Evolutionary conservation across 2,329 filamentous ascomycete species (phyloP).

Genomic region (Sclerotinia glacialis): DNA sequence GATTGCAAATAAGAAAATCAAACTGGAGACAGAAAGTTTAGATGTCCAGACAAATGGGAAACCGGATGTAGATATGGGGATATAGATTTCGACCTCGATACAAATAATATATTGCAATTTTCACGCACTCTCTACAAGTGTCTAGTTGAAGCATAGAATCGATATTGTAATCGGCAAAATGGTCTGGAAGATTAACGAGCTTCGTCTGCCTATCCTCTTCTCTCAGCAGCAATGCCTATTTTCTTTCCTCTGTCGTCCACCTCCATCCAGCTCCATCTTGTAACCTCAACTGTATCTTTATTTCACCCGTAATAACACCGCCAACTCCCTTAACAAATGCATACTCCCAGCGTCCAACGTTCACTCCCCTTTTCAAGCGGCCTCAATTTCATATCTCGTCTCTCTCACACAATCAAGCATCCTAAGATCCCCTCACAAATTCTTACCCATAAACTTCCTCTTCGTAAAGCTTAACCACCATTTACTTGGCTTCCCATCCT

Average conservation of each 20-base stretch:
- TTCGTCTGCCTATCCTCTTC: background rate
- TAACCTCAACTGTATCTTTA: background rate
- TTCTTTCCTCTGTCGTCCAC: background rate
- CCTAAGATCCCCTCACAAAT: constrained; percentile 50
- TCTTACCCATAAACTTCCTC: constrained; percentile 99
- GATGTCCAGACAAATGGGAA: constrained; percentile 19
- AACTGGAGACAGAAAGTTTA: constrained; percentile 7
- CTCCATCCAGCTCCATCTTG: background rate
- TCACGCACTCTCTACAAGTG: background rate
- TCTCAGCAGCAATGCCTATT: background rate
- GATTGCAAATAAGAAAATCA: constrained; percentile 21
- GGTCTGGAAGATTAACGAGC: background rate
- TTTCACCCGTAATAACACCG: constrained; percentile 9
- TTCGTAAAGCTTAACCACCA: constrained; percentile 99
- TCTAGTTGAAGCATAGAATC: constrained; percentile 3
- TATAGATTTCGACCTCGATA: constrained; percentile 9
- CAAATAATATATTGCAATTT: constrained; percentile 1
- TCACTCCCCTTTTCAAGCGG: background rate
- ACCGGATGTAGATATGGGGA: constrained; percentile 18
- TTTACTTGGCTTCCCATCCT: constrained; percentile 63
- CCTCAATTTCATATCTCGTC: background rate
- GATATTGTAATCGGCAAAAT: background rate
- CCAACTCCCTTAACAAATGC: constrained; percentile 17
- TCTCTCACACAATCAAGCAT: constrained; percentile 21
- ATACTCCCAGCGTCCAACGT: background rate